These are phyloP conservation scores for Stylosanthes scabra DNA, from an alignment of 331 rosid genomes.

Conservation along the genomic window DNA sequence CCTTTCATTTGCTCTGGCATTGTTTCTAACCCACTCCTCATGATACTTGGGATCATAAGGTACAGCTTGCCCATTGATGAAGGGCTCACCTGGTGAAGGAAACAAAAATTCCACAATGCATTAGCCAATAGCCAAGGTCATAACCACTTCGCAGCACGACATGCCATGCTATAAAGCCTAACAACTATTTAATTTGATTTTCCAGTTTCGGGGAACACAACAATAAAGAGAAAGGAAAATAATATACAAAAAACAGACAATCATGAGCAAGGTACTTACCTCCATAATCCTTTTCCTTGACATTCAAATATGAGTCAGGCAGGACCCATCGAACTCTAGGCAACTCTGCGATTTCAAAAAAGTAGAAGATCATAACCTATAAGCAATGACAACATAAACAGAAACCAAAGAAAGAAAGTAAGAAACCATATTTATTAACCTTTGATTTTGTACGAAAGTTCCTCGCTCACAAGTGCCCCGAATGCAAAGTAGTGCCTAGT, in stretches of 20 bases:
- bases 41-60: conserved; percentile 95
- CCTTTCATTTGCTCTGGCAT: conserved; percentile 90
- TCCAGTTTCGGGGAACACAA: not conserved
- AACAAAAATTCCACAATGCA: conserved; percentile 11
- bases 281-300: conserved; percentile 89
- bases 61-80: conserved; percentile 88
- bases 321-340: conserved; percentile 98
- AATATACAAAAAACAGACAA: not conserved
- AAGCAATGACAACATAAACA: not conserved
- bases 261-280: conserved; percentile 50
- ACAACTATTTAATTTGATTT: not conserved
- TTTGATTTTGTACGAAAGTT: conserved; percentile 77
- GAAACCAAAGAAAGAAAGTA: not conserved
- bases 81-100: conserved; percentile 80
- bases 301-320: conserved; percentile 98
- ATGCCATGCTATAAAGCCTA: not conserved
- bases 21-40: conserved; percentile 96
- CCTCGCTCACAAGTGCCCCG: conserved; percentile 92
- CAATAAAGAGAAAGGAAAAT: not conserved
- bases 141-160: not conserved
- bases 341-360: conserved; percentile 59
- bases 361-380: not conserved
- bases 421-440: conserved; percentile 46
- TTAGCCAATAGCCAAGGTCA: not conserved
- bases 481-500: conserved; percentile 90